Base-by-base conservation (phyloP, 2,329 filamentous ascomycete genomes). In the Xylaria arbuscula region DNA sequence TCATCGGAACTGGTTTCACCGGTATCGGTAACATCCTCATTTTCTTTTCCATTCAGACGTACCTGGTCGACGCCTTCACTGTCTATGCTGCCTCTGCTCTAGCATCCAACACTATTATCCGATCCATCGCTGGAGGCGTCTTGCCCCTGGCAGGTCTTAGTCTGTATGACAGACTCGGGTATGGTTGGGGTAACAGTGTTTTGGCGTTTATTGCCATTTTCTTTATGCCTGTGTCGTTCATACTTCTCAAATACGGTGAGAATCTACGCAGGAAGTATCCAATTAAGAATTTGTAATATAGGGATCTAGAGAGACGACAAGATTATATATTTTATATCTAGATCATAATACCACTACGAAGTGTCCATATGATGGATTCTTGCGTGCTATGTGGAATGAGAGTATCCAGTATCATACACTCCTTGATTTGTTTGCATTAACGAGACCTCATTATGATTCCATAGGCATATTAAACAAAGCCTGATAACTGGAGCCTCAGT, bases 131-230 rank as follows among this genome's bases (percentile, higher is more conserved):
- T 3, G 87, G 86, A 13, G 86, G 83, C 0, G 77, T 88, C n/a
- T 75, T 90, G 2, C 87, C 87, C 0, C 78, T 90, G 2, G 82
- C 82, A 9, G 87, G 84, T 0, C 76, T 84, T 11, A 74, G 76
- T 9, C 83, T 89, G 81, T 89, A 87, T 72, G 77, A 81, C 17
- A 77, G 75, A 2, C 73, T 89, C 0, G 87, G 87, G 0, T 72
- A 87, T 6, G 87, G 87, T 0, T 89, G 88, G 86, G 88, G 87
- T 0, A 89, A 88, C 69, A 83, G 81, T n/a, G 64, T 88, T 60
- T 74, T 89, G 6, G 87, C 80, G 0, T 88, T 89, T 66, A 81
- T 88, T 58, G 80, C 82, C n/a, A 40, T 76, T 7, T 36, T 62
- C 0, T 68, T 75, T 24, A 34, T 72, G 1, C 74, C 74, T 8